A percentile compares a stretch with the other conserved stretches of the same genome.
phyloP scores from a whole-genome alignment of 148 eudicot genomes.

The Nepenthes gracilis region DNA sequence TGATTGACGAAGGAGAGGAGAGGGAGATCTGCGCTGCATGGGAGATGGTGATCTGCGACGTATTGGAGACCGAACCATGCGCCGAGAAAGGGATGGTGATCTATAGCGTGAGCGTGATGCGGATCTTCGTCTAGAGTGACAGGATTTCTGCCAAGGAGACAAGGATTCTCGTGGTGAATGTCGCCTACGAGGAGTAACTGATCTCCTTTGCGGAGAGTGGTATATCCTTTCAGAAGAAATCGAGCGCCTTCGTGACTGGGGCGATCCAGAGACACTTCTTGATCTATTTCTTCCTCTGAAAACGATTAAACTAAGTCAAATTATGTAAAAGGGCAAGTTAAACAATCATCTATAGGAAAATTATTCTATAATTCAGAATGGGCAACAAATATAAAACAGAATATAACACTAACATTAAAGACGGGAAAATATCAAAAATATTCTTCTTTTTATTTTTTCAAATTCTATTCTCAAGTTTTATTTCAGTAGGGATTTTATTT shows the following conservation, averaged over 20 bases:
- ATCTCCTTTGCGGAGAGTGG: constrained; percentile 36
- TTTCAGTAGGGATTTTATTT: no score
- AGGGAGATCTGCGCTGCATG: constrained; percentile 14
- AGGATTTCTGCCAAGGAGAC: constrained; percentile 25
- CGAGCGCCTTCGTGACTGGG: constrained; percentile 41
- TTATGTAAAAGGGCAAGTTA: background rate
- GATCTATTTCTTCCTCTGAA: constrained; percentile 51
- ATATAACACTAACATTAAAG: no score
- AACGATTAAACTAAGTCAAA: background rate
- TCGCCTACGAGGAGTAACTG: constrained; percentile 47
- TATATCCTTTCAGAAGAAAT: constrained; percentile 35
- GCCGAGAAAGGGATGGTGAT: constrained; percentile 15
- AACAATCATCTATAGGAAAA: background rate
- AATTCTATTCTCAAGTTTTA: no score
- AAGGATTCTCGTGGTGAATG: constrained; percentile 27
- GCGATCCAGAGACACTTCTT: constrained; percentile 55
- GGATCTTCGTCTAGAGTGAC: constrained; percentile 9
- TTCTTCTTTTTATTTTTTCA: background rate
- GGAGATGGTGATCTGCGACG: constrained; percentile 13
- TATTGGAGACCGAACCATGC: constrained; percentile 14
- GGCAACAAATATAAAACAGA: background rate
- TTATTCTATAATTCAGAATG: no score
- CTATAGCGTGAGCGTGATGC: constrained; percentile 7
- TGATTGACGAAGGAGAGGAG: constrained; percentile 10
- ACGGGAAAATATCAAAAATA: background rate